phyloP scores from a whole-genome alignment of 768 basidiomycete genomes.

The Floccularia luteovirens region DNA sequence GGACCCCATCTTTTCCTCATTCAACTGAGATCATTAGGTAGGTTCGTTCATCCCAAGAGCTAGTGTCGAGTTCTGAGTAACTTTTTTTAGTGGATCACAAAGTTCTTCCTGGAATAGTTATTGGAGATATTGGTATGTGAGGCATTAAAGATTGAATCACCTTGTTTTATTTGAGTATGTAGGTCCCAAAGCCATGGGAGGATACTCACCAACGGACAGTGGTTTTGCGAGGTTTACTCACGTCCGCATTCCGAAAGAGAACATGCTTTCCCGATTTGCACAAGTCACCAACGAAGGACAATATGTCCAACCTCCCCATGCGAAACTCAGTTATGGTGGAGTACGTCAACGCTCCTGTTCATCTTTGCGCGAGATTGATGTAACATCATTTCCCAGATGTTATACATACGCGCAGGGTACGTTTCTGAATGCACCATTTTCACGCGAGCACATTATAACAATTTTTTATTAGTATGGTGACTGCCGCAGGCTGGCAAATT shows the following conservation, averaged over 20 bases:
- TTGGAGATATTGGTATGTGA: conserved; percentile 61
- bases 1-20: conserved; percentile 76
- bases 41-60: conserved; percentile 3
- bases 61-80: neutral
- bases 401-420: conserved; percentile 66
- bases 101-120: conserved; percentile 48
- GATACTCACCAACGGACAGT: conserved; percentile 47
- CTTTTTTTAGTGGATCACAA: conserved; percentile 44
- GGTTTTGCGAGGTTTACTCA: conserved; percentile 63
- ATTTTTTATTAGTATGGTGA: conserved; percentile 46
- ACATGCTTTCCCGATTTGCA: conserved; percentile 75
- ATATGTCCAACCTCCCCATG: conserved; percentile 62
- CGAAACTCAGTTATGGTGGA: conserved; percentile 70
- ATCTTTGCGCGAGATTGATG: too few species aligned
- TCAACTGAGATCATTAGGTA: conserved; percentile 58
- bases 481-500: conserved; percentile 50
- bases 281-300: conserved; percentile 56
- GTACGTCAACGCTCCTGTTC: too few species aligned
- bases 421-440: conserved; percentile 12
- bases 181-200: conserved; percentile 56
- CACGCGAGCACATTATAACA: neutral
- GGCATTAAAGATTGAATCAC: neutral
- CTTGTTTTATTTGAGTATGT: neutral
- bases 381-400: conserved; percentile 45
- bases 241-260: conserved; percentile 56